Base-by-base conservation (phyloP, 352 stramenopile species). In the Phytophthora boehmeriae region DNA sequence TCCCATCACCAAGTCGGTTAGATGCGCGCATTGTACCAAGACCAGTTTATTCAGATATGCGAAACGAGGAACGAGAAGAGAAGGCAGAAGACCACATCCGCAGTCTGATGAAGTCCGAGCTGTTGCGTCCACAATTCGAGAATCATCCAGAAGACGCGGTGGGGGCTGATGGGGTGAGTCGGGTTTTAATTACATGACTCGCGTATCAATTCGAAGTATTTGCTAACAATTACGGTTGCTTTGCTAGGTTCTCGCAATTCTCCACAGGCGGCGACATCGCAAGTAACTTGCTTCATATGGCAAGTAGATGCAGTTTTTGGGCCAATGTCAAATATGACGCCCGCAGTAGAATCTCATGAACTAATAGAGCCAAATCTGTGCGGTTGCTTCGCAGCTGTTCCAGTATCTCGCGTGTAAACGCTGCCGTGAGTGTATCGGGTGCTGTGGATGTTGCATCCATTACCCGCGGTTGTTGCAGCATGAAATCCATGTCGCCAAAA, bases 401-500 rank as follows among this genome's bases (percentile, higher is more conserved):
- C 65, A 89, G 68, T 3, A 66, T 44, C 25, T 70, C 23, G 23
- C 71, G 73, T 6, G 68, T 73, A 48, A 88, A 76, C 13, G 56
- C 51, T 2, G 77, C 80, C 10, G 75, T 78, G 5, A 88, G 52
- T 0, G 75, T 85, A 46, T 69, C 60, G 13, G 55, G 16, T 19
- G 54, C 58, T n/a, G 66, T 85, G 14, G 63, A 72, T 2, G 68
- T 69, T n/a, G 74, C 78, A 54, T 85, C 69, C 35, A 86, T 63
- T n/a, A 74, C 67, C n/a, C 77, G 71, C 34, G 56, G 36, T 51
- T 88, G 78, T 23, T 59, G 50, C 46, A 90, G 61, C 56, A 86
- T 70, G 41, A 83, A 90, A 54, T 87, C 80, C 74, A 90, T 78
- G 38, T 90, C 80, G 13, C 80, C 80, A 44, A 88, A 87, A 90